These are phyloP conservation scores for Psilocybe subaeruginosa DNA, from an alignment of 768 basidiomycete species.

Conservation along the genomic window DNA sequence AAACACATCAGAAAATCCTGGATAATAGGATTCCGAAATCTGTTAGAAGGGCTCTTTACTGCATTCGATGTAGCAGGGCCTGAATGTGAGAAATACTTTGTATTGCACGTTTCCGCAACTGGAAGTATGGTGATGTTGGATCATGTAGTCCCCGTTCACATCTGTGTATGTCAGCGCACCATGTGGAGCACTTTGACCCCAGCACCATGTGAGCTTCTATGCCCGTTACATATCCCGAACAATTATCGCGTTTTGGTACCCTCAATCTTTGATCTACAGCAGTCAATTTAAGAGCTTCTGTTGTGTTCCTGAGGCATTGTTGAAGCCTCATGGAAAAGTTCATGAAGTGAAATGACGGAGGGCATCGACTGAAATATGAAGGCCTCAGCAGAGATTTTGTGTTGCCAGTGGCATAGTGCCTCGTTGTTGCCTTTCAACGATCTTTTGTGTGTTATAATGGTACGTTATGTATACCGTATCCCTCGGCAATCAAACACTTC, in stretches of 20 bases:
- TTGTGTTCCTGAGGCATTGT: conserved; percentile 16
- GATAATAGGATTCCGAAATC: conserved; percentile 2
- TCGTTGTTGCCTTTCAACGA: not conserved
- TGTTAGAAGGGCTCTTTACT: not conserved
- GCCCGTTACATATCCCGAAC: conserved; percentile 13
- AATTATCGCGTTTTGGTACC: not conserved
- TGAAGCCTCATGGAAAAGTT: not conserved
- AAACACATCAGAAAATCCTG: not conserved
- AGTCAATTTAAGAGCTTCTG: conserved; percentile 12
- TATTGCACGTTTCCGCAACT: conserved; percentile 2
- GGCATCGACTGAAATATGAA: too few species aligned
- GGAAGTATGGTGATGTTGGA: conserved; percentile 10
- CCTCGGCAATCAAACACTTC: not conserved
- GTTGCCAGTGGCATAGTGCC: not conserved
- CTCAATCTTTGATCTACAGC: conserved; percentile 22
- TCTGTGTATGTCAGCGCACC: conserved; percentile 15
- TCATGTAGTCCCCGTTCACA: not conserved
- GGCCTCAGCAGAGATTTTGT: not conserved
- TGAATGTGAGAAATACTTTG: conserved; percentile 4
- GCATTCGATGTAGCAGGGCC: not conserved
- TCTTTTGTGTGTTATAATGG: not conserved
- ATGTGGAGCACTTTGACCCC: conserved; percentile 17
- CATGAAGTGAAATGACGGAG: not conserved
- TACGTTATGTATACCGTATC: not conserved
- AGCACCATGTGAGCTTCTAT: conserved; percentile 20